Evolutionary conservation across 768 basidiomycete species (phyloP).

Genomic region (Kwoniella shandongensis): DNA sequence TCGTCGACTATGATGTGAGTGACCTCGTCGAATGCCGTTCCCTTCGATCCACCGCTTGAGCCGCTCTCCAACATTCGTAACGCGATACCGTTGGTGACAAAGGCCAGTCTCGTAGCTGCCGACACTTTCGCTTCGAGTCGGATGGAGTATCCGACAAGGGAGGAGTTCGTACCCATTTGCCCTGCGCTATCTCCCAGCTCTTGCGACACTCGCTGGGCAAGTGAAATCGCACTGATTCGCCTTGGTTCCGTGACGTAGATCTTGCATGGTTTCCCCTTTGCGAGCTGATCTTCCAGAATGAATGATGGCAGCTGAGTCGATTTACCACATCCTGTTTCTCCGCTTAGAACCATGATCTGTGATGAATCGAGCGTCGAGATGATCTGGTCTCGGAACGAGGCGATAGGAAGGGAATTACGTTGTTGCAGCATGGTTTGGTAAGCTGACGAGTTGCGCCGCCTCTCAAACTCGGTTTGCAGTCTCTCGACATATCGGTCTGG

Average conservation of each 20-base stretch:
- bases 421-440: conserved; percentile 89
- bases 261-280: conserved; percentile 76
- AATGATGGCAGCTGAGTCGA: conserved; percentile 94
- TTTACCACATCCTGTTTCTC: conserved; percentile 85
- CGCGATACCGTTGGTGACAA: conserved; percentile 92
- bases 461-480: conserved; percentile 62
- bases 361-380: conserved; percentile 66
- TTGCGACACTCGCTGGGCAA: conserved; percentile 89
- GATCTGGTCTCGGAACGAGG: conserved; percentile 73
- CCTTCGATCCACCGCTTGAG: conserved; percentile 66
- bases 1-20: conserved; percentile 98
- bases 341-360: conserved; percentile 84
- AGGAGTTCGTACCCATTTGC: conserved; percentile 70
- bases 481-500: conserved; percentile 56
- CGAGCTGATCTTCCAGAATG: conserved; percentile 84
- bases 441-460: conserved; percentile 63
- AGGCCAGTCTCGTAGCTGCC: conserved; percentile 66
- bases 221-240: conserved; percentile 90
- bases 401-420: conserved; percentile 80
- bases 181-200: conserved; percentile 83
- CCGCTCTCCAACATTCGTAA: conserved; percentile 93
- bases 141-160: conserved; percentile 91
- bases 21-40: conserved; percentile 86
- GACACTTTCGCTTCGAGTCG: conserved; percentile 84
- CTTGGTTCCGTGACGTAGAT: conserved; percentile 94